Evolutionary conservation across 2,329 filamentous ascomycete genomes (phyloP), one percentile per base, ranked within the genome.

Genomic region (Hypocreales sp.): DNA sequence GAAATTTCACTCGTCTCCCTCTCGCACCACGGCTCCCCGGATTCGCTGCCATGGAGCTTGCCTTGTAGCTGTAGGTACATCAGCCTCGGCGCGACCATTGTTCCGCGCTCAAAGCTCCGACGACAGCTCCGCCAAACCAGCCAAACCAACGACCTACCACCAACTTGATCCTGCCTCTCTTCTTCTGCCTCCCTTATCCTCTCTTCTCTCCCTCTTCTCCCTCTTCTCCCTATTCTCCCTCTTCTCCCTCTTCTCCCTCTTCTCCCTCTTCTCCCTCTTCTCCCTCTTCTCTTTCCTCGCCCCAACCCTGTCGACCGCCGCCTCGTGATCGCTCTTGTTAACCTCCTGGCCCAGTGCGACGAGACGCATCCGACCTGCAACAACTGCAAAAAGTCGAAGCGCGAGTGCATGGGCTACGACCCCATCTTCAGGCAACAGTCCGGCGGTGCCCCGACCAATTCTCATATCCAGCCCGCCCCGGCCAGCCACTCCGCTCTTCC

Each of bases 331-430:
- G n/a, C n/a, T n/a, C n/a, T n/a, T n/a, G n/a, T n/a, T n/a, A n/a
- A n/a, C n/a, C n/a, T n/a, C n/a, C n/a, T n/a, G n/a, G n/a, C n/a
- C n/a, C n/a, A 94, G 90, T 98, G 90, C 59, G 90, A 95, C 69
- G 90, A 98, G 64, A 75, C 73, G 34, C 84, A 93, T 53, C 90
- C 90, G 14, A 75, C 78, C 33, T 98, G 90, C 63, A 76, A 83
- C 57, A 83, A 90, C 48, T 90, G 81, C 58, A 76, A 78, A 47
- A 90, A 90, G 53, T 84, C 79, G 40, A 90, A 87, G 56, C 79
- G 81, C 45, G 80, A 87, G 44, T 90, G 81, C 46, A 50, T 84
- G 26, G 81, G 81, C 30, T 90, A 90, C 67, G 81, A 90, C 45
- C 80, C 81, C 20, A 81, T 87, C 44, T 90, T 87, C 59, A 81